phyloP scores from a whole-genome alignment of 176 grass and related monocot species.

The Paspalum notatum region DNA sequence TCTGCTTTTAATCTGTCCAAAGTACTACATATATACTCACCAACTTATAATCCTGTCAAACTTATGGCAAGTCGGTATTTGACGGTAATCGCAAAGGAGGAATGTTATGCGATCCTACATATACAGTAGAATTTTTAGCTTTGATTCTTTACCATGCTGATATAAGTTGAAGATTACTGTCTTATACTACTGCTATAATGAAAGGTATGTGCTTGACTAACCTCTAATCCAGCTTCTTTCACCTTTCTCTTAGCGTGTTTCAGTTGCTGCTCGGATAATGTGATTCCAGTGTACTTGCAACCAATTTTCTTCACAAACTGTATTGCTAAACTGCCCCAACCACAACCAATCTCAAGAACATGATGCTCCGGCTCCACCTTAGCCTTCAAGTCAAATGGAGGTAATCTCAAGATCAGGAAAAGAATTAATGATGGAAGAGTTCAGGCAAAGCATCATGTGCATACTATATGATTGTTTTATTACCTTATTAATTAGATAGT shows the following conservation, averaged over 20 bases:
- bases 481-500: slow-evolving; percentile 63
- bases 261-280: slow-evolving; percentile 65
- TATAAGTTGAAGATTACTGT: not conserved
- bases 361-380: slow-evolving; percentile 51
- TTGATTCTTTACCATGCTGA: not conserved
- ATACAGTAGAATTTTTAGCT: not conserved
- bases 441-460: not conserved
- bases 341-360: slow-evolving; percentile 69
- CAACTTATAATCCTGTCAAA: slow-evolving; percentile 75
- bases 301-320: slow-evolving; percentile 66
- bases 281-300: slow-evolving; percentile 79
- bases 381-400: slow-evolving; percentile 47
- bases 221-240: slow-evolving; percentile 48
- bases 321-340: slow-evolving; percentile 71
- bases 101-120: slow-evolving; percentile 53
- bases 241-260: slow-evolving; percentile 46
- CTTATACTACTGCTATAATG: not conserved
- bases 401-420: not conserved
- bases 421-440: not conserved
- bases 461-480: not conserved
- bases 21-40: slow-evolving; percentile 32
- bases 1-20: not conserved
- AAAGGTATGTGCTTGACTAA: not conserved
- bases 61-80: slow-evolving; percentile 44
- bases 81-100: slow-evolving; percentile 64